These are phyloP conservation scores for Phytophthora citrophthora DNA, from an alignment of 352 stramenopile genomes.

Conservation along the genomic window DNA sequence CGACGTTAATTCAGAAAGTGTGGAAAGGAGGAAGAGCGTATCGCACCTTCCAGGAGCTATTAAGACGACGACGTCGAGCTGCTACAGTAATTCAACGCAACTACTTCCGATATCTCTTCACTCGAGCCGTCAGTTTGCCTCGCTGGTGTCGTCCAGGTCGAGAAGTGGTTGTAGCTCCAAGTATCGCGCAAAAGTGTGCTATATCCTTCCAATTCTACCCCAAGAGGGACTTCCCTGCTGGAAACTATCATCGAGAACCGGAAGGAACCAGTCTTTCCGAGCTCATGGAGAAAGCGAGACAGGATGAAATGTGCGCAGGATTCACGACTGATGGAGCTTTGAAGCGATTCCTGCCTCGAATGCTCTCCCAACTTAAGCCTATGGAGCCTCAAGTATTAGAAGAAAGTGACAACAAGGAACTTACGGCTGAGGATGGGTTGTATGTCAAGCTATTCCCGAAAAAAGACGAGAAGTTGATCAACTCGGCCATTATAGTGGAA, in stretches of 20 bases:
- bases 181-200: slow-evolving; percentile 62
- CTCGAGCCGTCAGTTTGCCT: slow-evolving; percentile 58
- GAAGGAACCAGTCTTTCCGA: slow-evolving; percentile 34
- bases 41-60: slow-evolving; percentile 40
- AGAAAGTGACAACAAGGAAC: background rate
- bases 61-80: slow-evolving; percentile 36
- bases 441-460: slow-evolving; percentile 68
- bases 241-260: slow-evolving; percentile 63
- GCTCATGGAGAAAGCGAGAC: slow-evolving; percentile 66
- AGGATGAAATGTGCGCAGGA: slow-evolving; percentile 73
- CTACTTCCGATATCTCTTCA: slow-evolving; percentile 78
- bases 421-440: slow-evolving; percentile 50
- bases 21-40: slow-evolving; percentile 43
- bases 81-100: slow-evolving; percentile 69
- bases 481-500: slow-evolving; percentile 58
- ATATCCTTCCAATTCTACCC: slow-evolving; percentile 83
- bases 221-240: slow-evolving; percentile 72
- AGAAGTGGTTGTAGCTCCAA: slow-evolving; percentile 71
- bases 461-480: slow-evolving; percentile 54
- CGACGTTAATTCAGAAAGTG: slow-evolving; percentile 46
- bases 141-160: slow-evolving; percentile 67
- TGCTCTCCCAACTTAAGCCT: slow-evolving; percentile 72
- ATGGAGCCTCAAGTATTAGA: slow-evolving; percentile 36
- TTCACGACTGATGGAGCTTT: slow-evolving; percentile 78
- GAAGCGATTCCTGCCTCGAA: slow-evolving; percentile 78